A percentile compares a stretch with the other conserved stretches of the same genome.
Evolutionary conservation across 2,329 filamentous ascomycete species (phyloP).

Genomic region (Pseudocercospora eumusae): DNA sequence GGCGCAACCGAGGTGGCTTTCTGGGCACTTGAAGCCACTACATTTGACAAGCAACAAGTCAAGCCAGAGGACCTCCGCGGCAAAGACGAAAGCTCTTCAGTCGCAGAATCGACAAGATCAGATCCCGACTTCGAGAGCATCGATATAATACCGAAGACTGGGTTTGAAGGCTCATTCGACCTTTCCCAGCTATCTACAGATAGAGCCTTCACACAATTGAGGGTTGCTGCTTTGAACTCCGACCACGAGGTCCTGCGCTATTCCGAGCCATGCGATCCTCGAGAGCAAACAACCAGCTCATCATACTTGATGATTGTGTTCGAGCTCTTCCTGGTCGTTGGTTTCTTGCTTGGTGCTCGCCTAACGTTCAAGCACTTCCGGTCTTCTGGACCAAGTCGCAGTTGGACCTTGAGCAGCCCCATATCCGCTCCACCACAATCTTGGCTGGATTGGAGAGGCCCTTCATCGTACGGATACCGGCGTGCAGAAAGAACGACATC

Average conservation of each 20-base stretch:
- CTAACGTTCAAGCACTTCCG: slow-evolving; percentile 23
- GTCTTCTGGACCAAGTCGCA: slow-evolving; percentile 13
- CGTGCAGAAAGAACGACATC: slow-evolving; percentile 8
- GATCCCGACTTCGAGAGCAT: slow-evolving; percentile 17
- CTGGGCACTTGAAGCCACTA: slow-evolving; percentile 46
- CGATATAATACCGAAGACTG: slow-evolving; percentile 26
- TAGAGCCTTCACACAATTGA: slow-evolving; percentile 19
- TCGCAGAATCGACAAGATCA: background rate
- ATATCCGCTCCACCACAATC: slow-evolving; percentile 2
- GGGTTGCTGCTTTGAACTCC: slow-evolving; percentile 31
- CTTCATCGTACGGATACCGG: slow-evolving; percentile 3
- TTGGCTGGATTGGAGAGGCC: slow-evolving; percentile 18
- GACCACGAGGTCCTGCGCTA: slow-evolving; percentile 28
- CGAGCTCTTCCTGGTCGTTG: slow-evolving; percentile 27
- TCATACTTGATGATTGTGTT: slow-evolving; percentile 25
- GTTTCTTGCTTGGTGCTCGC: slow-evolving; percentile 24
- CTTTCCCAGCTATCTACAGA: slow-evolving; percentile 17
- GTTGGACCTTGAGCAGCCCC: slow-evolving; percentile 8
- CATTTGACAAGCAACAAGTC: slow-evolving; percentile 45
- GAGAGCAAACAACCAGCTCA: slow-evolving; percentile 11
- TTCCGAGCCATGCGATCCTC: slow-evolving; percentile 17
- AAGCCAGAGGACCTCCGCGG: slow-evolving; percentile 75
- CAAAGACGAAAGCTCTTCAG: slow-evolving; percentile 61
- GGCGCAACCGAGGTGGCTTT: slow-evolving; percentile 49
- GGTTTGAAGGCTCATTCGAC: slow-evolving; percentile 33